Percentiles rank a stretch among this genome's conserved stretches.
These are phyloP conservation scores for Spencermartinsiella europaea DNA, from an alignment of 805 yeast species.

Conservation along the genomic window DNA sequence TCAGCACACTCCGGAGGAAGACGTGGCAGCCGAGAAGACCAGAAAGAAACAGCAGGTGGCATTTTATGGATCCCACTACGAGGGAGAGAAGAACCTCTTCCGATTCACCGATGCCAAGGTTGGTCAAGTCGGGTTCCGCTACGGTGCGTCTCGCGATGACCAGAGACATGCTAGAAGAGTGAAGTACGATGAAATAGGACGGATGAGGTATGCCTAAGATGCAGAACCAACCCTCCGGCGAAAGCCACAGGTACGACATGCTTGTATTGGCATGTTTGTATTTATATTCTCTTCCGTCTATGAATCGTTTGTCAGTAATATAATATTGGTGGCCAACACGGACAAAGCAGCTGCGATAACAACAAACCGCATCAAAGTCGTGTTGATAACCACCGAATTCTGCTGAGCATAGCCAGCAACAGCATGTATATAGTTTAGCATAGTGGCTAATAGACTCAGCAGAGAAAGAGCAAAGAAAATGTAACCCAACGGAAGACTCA, in stretches of 20 bases:
- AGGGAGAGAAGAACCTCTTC: constrained; percentile 68
- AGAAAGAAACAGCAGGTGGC: constrained; percentile 28
- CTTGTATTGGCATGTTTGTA: background rate
- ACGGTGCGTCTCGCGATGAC: constrained; percentile 88
- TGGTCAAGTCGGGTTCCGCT: constrained; percentile 85
- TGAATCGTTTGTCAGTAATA: constrained; percentile 9
- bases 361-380: constrained; percentile 8
- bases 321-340: constrained; percentile 20
- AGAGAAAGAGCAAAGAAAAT: constrained; percentile 20
- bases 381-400: constrained; percentile 19
- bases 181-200: constrained; percentile 20
- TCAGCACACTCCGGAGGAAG: constrained; percentile 20
- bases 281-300: too few species aligned
- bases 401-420: constrained; percentile 19
- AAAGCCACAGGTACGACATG: background rate
- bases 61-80: constrained; percentile 51
- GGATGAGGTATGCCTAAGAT: constrained; percentile 22
- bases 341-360: constrained; percentile 17
- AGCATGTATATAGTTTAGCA: constrained; percentile 23
- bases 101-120: constrained; percentile 72
- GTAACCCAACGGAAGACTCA: constrained; percentile 13
- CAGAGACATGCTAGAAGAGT: constrained; percentile 68
- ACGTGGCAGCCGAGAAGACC: constrained; percentile 25
- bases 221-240: too few species aligned
- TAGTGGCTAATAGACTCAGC: constrained; percentile 18